A percentile compares a stretch with the other conserved stretches of the same genome.
Conservation (phyloP, 805 yeast genomes). For the Lipomyces japonicus region DNA sequence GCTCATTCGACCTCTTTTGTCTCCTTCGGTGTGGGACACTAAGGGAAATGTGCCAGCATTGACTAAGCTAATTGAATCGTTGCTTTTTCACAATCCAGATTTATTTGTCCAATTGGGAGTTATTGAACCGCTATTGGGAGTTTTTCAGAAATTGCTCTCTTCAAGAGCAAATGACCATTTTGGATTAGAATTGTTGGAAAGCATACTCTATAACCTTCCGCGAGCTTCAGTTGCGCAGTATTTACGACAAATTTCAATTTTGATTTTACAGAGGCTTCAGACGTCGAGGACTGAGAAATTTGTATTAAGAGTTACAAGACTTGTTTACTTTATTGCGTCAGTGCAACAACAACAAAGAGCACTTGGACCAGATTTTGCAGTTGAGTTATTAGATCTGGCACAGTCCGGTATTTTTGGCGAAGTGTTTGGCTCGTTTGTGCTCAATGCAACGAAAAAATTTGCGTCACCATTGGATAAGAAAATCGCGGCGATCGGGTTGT, state of each 20-base stretch:
- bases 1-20: slow-evolving; percentile 72
- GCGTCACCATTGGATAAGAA: slow-evolving; percentile 46
- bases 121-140: slow-evolving; percentile 81
- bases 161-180: slow-evolving; percentile 74
- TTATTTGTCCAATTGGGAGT: slow-evolving; percentile 43
- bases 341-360: slow-evolving; percentile 35
- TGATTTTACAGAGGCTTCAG: slow-evolving; percentile 77
- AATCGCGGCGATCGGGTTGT: slow-evolving; percentile 48
- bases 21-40: slow-evolving; percentile 92
- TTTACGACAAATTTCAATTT: slow-evolving; percentile 66
- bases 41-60: slow-evolving; percentile 93
- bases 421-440: slow-evolving; percentile 35
- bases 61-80: slow-evolving; percentile 69
- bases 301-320: slow-evolving; percentile 64
- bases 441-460: slow-evolving; percentile 38
- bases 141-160: slow-evolving; percentile 89
- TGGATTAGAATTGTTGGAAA: slow-evolving; percentile 82
- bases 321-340: slow-evolving; percentile 54
- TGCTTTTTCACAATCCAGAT: slow-evolving; percentile 47
- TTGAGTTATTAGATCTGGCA: slow-evolving; percentile 65
- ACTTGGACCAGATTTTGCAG: slow-evolving; percentile 51
- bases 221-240: slow-evolving; percentile 49
- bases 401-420: slow-evolving; percentile 48
- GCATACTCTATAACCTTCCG: slow-evolving; percentile 58
- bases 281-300: slow-evolving; percentile 77